Evolutionary conservation across 345 rosid genomes (phyloP).

Genomic region (Noccaea bulbosa): DNA sequence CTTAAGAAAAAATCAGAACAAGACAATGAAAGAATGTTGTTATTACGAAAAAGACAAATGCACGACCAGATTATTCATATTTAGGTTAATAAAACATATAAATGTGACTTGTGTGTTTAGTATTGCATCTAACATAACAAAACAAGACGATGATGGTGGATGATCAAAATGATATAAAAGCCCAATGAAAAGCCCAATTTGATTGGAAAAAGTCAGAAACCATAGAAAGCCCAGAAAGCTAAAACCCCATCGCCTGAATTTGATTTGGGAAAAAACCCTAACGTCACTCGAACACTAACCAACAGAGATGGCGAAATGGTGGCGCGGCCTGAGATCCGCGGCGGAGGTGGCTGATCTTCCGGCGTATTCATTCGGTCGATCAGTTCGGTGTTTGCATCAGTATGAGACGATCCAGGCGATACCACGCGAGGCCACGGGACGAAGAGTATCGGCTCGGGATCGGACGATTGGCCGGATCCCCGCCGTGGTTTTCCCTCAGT

Average conservation of each 20-base stretch:
- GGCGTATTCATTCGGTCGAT: slow-evolving; percentile 25
- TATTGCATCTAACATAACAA: slow-evolving; percentile 4
- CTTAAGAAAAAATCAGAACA: slow-evolving; percentile 19
- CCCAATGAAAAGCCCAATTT: not conserved
- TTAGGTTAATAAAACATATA: slow-evolving; percentile 14
- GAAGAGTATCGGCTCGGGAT: slow-evolving; percentile 60
- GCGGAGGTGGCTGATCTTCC: slow-evolving; percentile 27
- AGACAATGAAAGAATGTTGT: slow-evolving; percentile 30
- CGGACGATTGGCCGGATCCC: slow-evolving; percentile 79
- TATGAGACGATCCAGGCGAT: slow-evolving; percentile 81
- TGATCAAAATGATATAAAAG: not conserved
- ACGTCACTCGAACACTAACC: slow-evolving; percentile 31
- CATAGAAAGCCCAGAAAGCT: slow-evolving; percentile 27
- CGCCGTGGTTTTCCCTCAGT: slow-evolving; percentile 70
- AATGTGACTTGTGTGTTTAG: slow-evolving; percentile 23
- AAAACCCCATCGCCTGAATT: slow-evolving; percentile 39
- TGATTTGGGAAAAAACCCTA: slow-evolving; percentile 30
- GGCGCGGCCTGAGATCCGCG: slow-evolving; percentile 45
- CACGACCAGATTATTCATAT: slow-evolving; percentile 7
- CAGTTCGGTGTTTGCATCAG: slow-evolving; percentile 37
- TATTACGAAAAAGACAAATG: slow-evolving; percentile 31
- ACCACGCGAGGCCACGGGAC: slow-evolving; percentile 68
- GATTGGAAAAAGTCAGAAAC: not conserved
- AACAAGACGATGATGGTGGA: not conserved
- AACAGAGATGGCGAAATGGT: slow-evolving; percentile 47